phyloP scores from a whole-genome alignment of 768 basidiomycete species.

The Dentipellis fragilis region DNA sequence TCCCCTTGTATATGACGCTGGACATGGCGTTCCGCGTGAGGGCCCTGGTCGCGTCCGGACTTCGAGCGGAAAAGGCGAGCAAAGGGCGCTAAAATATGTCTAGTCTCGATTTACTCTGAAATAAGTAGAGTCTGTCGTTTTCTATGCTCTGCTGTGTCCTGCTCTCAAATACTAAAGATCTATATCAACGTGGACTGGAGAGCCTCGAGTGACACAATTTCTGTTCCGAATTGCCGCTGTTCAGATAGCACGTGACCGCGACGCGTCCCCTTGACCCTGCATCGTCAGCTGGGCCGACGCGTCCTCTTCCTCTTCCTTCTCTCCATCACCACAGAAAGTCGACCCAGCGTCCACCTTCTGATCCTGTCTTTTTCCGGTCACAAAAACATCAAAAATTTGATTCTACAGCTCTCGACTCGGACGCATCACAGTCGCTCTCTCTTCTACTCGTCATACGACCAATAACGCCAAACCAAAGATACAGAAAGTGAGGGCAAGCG shows the following conservation, averaged over 20 bases:
- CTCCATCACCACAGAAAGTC: neutral
- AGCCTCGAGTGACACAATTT: too few relatives aligned
- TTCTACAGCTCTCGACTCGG: too few relatives aligned
- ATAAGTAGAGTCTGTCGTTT: too few relatives aligned
- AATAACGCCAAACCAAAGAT: neutral
- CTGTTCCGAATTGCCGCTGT: too few relatives aligned
- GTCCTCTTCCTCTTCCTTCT: neutral
- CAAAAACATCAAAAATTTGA: too few relatives aligned
- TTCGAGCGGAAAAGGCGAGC: neutral
- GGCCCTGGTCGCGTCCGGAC: conserved; percentile 8
- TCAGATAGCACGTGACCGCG: neutral
- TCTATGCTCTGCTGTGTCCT: too few relatives aligned
- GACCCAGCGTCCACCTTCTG: too few relatives aligned
- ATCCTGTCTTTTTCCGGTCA: too few relatives aligned
- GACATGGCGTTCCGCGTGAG: conserved; percentile 46
- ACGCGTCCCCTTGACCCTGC: neutral
- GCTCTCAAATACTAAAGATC: too few relatives aligned
- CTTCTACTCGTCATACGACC: too few relatives aligned
- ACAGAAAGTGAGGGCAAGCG: neutral
- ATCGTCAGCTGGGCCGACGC: neutral
- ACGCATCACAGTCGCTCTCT: too few relatives aligned
- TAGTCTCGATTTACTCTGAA: neutral
- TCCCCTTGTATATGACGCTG: conserved; percentile 63
- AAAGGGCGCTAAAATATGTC: neutral
- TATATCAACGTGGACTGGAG: too few relatives aligned